phyloP scores from a whole-genome alignment of 805 yeast genomes.

The Helenozyma baotianmanensis region DNA sequence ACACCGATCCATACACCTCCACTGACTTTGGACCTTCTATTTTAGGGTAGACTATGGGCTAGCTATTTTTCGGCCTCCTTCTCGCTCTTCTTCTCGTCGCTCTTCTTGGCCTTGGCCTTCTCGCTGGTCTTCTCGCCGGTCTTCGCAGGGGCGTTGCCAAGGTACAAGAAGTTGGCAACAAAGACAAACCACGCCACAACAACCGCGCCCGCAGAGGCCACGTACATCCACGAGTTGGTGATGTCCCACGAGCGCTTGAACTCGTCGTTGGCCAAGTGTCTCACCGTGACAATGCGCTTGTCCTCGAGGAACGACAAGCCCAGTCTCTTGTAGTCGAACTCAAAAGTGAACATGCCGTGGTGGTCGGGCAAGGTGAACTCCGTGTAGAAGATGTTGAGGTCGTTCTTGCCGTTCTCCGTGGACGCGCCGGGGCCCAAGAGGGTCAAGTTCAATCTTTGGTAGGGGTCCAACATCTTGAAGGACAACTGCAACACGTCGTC shows the following conservation, averaged over 20 bases:
- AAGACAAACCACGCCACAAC: conserved; percentile 73
- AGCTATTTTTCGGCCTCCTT: background rate
- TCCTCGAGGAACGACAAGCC: conserved; percentile 70
- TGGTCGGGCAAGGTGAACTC: conserved; percentile 84
- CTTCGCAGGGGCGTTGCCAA: conserved; percentile 20
- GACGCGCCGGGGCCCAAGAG: conserved; percentile 37
- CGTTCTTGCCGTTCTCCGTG: conserved; percentile 36
- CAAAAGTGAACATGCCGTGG: conserved; percentile 92
- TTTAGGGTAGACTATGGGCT: background rate
- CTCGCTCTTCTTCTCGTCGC: background rate
- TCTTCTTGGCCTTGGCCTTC: background rate
- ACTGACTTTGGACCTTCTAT: background rate
- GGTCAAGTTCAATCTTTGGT: conserved; percentile 69
- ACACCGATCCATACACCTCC: background rate
- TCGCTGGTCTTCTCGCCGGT: background rate
- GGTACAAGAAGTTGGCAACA: conserved; percentile 56
- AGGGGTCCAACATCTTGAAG: conserved; percentile 90
- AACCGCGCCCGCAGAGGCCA: conserved; percentile 66
- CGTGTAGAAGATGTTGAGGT: conserved; percentile 44
- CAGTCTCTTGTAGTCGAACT: conserved; percentile 68
- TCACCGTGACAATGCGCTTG: conserved; percentile 68
- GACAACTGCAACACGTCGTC: conserved; percentile 72
- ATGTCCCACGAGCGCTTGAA: conserved; percentile 91
- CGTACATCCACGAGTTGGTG: conserved; percentile 88
- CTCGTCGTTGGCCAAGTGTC: conserved; percentile 95